phyloP scores from a whole-genome alignment of 225 moss, liverwort and hornwort genomes.

The Ulota crispa region DNA sequence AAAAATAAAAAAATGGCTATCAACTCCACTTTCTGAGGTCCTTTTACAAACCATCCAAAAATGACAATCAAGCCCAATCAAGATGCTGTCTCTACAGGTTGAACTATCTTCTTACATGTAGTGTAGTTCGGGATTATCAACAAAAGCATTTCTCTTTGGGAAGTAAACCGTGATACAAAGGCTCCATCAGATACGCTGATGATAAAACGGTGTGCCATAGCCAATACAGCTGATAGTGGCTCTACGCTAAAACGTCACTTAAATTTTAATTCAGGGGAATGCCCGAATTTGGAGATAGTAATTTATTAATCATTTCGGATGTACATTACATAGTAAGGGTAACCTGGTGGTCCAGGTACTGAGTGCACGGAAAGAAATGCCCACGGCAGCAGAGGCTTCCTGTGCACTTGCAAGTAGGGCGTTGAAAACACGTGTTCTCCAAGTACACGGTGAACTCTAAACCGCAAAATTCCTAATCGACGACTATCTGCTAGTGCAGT shows the following conservation, averaged over 20 bases:
- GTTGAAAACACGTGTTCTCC: constrained; percentile 27
- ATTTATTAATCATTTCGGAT: constrained; percentile 32
- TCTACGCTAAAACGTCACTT: background rate
- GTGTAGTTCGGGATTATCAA: too few species aligned
- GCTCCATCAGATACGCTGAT: background rate
- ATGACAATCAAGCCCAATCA: too few species aligned
- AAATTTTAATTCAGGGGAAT: background rate
- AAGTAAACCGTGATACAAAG: background rate
- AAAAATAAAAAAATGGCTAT: too few species aligned
- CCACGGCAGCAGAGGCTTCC: background rate
- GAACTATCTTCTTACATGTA: too few species aligned
- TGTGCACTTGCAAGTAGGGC: constrained; percentile 21
- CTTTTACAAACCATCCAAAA: too few species aligned
- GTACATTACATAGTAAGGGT: constrained; percentile 5
- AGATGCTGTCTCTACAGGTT: too few species aligned
- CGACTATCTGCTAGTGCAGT: background rate
- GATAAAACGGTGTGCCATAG: background rate
- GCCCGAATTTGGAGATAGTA: background rate
- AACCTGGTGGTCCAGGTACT: background rate
- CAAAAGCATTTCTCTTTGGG: background rate
- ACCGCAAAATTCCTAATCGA: constrained; percentile 7
- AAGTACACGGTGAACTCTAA: constrained; percentile 21
- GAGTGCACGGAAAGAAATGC: background rate
- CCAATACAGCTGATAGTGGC: background rate
- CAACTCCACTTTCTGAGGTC: too few species aligned